These are phyloP conservation scores for Vigna reflexopilosa DNA, from an alignment of 306 rosid species.

Conservation along the genomic window DNA sequence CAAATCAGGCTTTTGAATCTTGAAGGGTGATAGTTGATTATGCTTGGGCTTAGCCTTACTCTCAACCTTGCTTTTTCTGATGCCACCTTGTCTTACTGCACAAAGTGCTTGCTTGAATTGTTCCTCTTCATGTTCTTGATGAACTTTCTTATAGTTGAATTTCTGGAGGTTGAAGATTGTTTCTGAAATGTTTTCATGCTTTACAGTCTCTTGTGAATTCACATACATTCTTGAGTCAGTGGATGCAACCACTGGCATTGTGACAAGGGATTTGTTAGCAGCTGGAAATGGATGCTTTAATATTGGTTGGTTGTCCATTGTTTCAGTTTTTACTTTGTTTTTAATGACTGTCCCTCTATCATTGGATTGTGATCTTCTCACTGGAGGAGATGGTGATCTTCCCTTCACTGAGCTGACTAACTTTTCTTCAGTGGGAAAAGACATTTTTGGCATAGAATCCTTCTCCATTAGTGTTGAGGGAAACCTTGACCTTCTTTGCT, in stretches of 20 bases:
- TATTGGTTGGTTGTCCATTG: conserved; percentile 71
- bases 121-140: conserved; percentile 78
- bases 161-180: conserved; percentile 61
- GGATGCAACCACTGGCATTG: conserved; percentile 51
- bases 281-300: conserved; percentile 75
- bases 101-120: conserved; percentile 80
- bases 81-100: conserved; percentile 70
- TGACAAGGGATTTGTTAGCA: conserved; percentile 58
- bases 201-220: conserved; percentile 57
- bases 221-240: conserved; percentile 50
- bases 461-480: conserved; percentile 74
- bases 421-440: conserved; percentile 70
- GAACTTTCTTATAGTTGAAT: conserved; percentile 56
- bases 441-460: conserved; percentile 66
- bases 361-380: conserved; percentile 85
- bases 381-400: conserved; percentile 92
- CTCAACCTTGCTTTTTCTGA: conserved; percentile 73
- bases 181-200: conserved; percentile 64
- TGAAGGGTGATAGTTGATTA: conserved; percentile 61
- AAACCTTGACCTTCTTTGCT: conserved; percentile 88
- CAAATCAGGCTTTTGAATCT: conserved; percentile 62
- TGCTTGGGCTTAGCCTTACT: conserved; percentile 69
- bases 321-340: conserved; percentile 66
- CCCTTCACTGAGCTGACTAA: conserved; percentile 60
- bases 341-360: conserved; percentile 81